Evolutionary conservation across 2,329 filamentous ascomycete genomes (phyloP).

Genomic region (Aspergillus pseudotamarii): DNA sequence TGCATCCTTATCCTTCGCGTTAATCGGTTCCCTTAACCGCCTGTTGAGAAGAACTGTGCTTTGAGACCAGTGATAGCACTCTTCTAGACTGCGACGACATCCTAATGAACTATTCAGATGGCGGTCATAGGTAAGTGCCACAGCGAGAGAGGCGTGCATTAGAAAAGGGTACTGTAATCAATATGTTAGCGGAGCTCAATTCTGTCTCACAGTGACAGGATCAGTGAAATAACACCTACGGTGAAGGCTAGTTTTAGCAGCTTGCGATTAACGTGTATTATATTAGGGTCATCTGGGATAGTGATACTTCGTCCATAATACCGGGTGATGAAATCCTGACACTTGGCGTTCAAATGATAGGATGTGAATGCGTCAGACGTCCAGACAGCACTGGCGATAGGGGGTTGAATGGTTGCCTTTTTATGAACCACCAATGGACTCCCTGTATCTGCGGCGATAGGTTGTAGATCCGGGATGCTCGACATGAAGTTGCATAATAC

Average conservation of each 20-base stretch:
- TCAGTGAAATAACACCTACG: constrained; percentile 31
- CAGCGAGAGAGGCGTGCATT: constrained; percentile 52
- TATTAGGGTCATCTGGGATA: constrained; percentile 41
- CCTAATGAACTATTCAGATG: constrained; percentile 22
- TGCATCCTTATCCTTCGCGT: constrained; percentile 44
- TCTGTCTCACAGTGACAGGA: neutral
- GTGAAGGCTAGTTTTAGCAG: constrained; percentile 44
- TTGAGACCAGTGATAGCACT: constrained; percentile 50
- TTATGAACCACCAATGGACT: constrained; percentile 19
- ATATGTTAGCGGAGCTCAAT: constrained; percentile 12
- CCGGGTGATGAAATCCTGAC: constrained; percentile 47
- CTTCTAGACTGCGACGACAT: constrained; percentile 35
- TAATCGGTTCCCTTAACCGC: constrained; percentile 39
- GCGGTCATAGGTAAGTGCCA: constrained; percentile 45
- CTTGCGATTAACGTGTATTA: constrained; percentile 42
- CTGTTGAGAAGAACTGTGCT: constrained; percentile 46
- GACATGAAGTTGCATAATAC: constrained; percentile 50
- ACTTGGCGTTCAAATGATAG: constrained; percentile 43
- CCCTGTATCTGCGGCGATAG: constrained; percentile 27
- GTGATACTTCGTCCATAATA: constrained; percentile 45
- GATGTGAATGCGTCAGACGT: constrained; percentile 33
- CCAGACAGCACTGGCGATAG: constrained; percentile 40
- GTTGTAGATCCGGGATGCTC: constrained; percentile 43
- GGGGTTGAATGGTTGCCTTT: constrained; percentile 25
- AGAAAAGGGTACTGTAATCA: constrained; percentile 45